A percentile compares a stretch with the other conserved stretches of the same genome.
These are phyloP conservation scores for Colletotrichum gigasporum DNA, from an alignment of 2,329 filamentous ascomycete genomes.

Conservation along the genomic window DNA sequence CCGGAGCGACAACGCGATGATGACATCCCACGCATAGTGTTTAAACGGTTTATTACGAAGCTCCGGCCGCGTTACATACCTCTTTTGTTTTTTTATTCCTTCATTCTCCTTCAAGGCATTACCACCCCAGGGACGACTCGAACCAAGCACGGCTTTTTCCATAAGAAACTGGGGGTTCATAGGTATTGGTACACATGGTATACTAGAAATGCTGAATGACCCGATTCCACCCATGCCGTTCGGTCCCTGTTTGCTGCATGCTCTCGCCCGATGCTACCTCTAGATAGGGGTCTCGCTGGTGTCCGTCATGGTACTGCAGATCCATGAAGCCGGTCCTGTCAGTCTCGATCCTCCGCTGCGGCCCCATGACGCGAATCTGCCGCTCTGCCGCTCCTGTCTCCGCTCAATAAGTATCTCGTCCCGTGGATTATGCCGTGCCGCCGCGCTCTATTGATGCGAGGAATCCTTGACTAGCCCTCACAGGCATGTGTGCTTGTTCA, in stretches of 20 bases:
- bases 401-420: too few relatives aligned
- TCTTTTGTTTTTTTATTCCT: not conserved
- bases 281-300: too few relatives aligned
- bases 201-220: constrained; percentile 19
- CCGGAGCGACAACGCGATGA: constrained; percentile 22
- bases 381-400: not conserved
- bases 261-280: not conserved
- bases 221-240: not conserved
- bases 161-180: not conserved
- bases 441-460: not conserved
- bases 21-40: constrained; percentile 27
- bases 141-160: not conserved
- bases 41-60: constrained; percentile 10
- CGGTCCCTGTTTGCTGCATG: not conserved
- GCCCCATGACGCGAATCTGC: not conserved
- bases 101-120: constrained; percentile 2
- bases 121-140: not conserved
- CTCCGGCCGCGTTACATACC: constrained; percentile 8
- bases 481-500: too few relatives aligned
- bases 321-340: not conserved
- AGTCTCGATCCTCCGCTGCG: not conserved
- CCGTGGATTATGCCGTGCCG: too few relatives aligned
- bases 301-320: not conserved
- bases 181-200: constrained; percentile 18
- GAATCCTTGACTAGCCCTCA: too few relatives aligned